phyloP scores from a whole-genome alignment of 805 yeast genomes.

The Candida qinlingensis region DNA sequence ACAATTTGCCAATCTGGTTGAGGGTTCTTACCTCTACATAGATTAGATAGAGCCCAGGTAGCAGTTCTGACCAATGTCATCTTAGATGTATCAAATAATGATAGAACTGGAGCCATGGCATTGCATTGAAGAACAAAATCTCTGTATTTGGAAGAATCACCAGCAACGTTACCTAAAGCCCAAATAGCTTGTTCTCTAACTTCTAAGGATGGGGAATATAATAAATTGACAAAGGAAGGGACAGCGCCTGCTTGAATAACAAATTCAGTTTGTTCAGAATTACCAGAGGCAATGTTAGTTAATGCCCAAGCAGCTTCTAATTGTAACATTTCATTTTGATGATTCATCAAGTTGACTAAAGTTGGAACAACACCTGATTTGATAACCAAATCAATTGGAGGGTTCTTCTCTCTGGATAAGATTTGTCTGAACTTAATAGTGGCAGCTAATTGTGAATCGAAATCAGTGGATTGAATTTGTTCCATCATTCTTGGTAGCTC shows the following conservation, averaged over 20 bases:
- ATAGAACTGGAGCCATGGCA: constrained; percentile 85
- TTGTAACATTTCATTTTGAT: constrained; percentile 82
- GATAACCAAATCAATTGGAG: constrained; percentile 92
- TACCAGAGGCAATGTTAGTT: constrained; percentile 95
- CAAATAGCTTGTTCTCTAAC: constrained; percentile 98
- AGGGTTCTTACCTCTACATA: constrained; percentile 95
- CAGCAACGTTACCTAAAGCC: constrained; percentile 99
- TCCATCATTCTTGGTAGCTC: constrained; percentile 86
- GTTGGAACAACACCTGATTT: constrained; percentile 91
- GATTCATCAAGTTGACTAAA: constrained; percentile 78
- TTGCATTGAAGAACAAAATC: constrained; percentile 81
- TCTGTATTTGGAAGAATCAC: constrained; percentile 87
- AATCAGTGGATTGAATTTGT: constrained; percentile 66
- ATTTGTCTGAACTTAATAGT: constrained; percentile 92
- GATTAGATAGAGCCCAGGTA: constrained; percentile 94
- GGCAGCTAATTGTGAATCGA: constrained; percentile 79
- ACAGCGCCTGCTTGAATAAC: constrained; percentile 95
- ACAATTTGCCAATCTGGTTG: constrained; percentile 94
- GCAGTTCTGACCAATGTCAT: constrained; percentile 93
- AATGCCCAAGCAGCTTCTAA: constrained; percentile 99
- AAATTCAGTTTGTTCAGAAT: constrained; percentile 79
- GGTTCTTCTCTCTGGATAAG: constrained; percentile 88
- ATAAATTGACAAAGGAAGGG: constrained; percentile 79
- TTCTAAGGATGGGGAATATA: constrained; percentile 77
- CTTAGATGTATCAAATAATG: constrained; percentile 72